phyloP scores from a whole-genome alignment of 176 grass and related monocot genomes.

The Eleusine coracana region DNA sequence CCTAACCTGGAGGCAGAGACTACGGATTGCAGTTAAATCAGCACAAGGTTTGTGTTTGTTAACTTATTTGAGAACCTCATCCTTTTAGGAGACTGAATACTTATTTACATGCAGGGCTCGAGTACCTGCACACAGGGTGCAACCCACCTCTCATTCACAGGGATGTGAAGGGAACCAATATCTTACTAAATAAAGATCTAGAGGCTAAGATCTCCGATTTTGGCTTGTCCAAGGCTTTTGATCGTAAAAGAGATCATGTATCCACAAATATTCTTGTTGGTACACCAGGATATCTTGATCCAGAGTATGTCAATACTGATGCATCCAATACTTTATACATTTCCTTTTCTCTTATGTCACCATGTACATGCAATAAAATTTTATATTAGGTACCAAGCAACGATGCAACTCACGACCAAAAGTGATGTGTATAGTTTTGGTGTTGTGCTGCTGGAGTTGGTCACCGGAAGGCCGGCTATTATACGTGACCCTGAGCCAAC shows the following conservation, averaged over 20 bases:
- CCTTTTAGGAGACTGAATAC: too few species aligned
- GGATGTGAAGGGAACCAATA: background rate
- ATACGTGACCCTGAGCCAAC: background rate
- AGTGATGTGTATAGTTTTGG: background rate
- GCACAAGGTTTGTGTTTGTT: constrained; percentile 38
- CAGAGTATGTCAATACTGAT: background rate
- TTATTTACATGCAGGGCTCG: background rate
- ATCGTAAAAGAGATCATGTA: background rate
- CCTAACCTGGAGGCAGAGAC: constrained; percentile 54
- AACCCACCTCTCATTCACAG: too few species aligned
- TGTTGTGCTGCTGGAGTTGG: background rate
- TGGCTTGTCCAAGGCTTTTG: background rate
- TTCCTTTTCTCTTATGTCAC: background rate
- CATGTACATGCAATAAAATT: too few species aligned
- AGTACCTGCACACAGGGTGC: background rate
- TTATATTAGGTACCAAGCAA: background rate
- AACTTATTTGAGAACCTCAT: background rate
- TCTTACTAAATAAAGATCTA: background rate
- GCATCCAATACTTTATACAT: background rate
- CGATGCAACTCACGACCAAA: background rate
- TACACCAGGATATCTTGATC: background rate
- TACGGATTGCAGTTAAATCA: constrained; percentile 46
- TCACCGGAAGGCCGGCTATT: background rate
- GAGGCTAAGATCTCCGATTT: background rate
- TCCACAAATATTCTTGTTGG: background rate